Evolutionary conservation across 768 basidiomycete genomes (phyloP).

Genomic region (Amanita polypyramis): DNA sequence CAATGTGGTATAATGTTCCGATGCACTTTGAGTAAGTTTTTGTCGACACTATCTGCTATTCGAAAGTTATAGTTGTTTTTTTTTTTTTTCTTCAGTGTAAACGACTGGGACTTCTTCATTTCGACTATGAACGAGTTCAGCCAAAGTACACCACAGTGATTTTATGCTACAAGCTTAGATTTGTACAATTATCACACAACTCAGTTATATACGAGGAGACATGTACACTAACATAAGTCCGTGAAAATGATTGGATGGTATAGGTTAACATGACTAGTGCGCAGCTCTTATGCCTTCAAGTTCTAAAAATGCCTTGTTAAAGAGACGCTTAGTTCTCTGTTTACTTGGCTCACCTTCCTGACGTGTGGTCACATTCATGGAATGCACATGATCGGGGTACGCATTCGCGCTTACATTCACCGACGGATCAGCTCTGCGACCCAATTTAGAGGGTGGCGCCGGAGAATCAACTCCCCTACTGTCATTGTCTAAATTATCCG

Average conservation of each 20-base stretch:
- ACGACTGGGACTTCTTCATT: conserved; percentile 16
- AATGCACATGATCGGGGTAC: not conserved
- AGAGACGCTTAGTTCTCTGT: not conserved
- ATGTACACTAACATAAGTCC: not conserved
- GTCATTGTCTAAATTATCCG: not conserved
- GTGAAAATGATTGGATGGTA: not conserved
- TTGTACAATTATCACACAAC: not conserved
- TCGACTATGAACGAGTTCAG: not conserved
- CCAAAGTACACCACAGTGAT: not conserved
- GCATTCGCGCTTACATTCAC: not conserved
- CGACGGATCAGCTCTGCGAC: not conserved
- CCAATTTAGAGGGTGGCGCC: not conserved
- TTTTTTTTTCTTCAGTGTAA: conserved; percentile 4
- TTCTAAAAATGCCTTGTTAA: not conserved
- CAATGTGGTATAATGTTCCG: conserved; percentile 48
- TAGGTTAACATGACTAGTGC: not conserved
- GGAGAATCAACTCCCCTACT: not conserved
- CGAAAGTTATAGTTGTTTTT: no score
- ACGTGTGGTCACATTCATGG: not conserved
- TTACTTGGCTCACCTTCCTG: not conserved
- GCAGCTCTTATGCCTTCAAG: not conserved
- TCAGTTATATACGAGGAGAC: not conserved
- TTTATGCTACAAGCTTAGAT: not conserved
- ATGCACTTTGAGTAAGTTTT: conserved; percentile 39
- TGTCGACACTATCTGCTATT: not conserved